Evolutionary conservation across 495 filamentous ascomycete species (phyloP).

Genomic region (Trichoderma gamsii): DNA sequence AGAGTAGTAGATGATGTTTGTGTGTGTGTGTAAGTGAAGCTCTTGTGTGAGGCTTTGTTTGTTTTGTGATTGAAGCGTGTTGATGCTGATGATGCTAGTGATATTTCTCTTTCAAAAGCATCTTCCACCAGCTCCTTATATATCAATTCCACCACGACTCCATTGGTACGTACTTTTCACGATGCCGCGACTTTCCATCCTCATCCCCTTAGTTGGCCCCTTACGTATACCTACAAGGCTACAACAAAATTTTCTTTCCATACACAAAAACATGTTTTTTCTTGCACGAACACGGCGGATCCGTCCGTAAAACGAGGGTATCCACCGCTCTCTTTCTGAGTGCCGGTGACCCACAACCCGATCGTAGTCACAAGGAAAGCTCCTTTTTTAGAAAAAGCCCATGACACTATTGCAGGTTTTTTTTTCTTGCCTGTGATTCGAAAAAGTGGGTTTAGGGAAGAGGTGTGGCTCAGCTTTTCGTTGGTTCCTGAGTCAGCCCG

Average conservation of each 20-base stretch:
- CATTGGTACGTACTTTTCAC: slow-evolving; percentile 6
- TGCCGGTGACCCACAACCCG: background rate
- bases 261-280: background rate
- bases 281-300: slow-evolving; percentile 2
- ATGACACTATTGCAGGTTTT: background rate
- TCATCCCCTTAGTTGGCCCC: background rate
- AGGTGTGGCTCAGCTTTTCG: background rate
- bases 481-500: slow-evolving; percentile 1
- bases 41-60: background rate
- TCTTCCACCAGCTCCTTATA: background rate
- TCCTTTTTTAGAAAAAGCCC: background rate
- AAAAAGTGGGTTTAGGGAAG: background rate
- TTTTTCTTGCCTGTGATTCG: background rate
- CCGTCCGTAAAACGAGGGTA: background rate
- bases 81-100: background rate
- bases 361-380: background rate
- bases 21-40: background rate
- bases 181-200: slow-evolving; percentile 7
- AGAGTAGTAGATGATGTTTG: background rate
- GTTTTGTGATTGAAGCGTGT: background rate
- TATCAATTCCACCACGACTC: background rate
- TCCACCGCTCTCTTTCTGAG: background rate
- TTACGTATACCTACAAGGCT: background rate
- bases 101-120: background rate
- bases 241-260: background rate